Evolutionary conservation across 129 eudicot species (phyloP), one percentile per base, ranked within the genome.

Genomic region (Flaveria ramosissima): DNA sequence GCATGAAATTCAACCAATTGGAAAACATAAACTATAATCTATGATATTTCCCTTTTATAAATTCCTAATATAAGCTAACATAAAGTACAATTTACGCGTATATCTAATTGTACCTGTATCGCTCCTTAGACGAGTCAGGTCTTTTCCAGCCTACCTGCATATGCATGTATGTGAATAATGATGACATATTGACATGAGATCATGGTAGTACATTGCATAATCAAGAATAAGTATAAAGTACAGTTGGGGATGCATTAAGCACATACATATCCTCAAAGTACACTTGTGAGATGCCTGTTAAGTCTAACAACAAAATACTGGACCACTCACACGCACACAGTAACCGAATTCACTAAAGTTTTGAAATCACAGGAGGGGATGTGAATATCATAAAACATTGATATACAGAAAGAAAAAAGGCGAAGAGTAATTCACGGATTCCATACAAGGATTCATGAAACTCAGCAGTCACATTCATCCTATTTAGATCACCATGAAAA

Each of bases 101-200:
- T 62, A 23, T 62, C 32, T 14, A 75, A 75, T 11, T 5, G 56
- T 77, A 55, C 75, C 32, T 66, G 32, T 71, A 20, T 56, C 16
- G 19, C 2, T 63, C 5, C 69, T 0, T 15, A 23, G 20, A 63
- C 13, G 46, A 32, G 69, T 30, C 52, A 55, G 21, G 67, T 72
- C 20, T 72, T 75, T 75, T 75, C 48, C 27, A 23, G 76, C 21
- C 69, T 46, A 60, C 64, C 64, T 70, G 51, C 71, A 47, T 71
- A 78, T 78, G 82, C 77, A 78, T 71, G 53, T 55, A 48, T 70
- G 65, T 78, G 65, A 78, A 70, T 8, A 70, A 32, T 21, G 24
- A 32, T 72, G 67, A 72, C 41, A 36, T 36, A 36, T 36, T 55
- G 52, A 61, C 77, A 72, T 53, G 52, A 36, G 39, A 50, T 51